Base-by-base conservation (phyloP, 164 flowering plant species). In the Nelumbo lutea region DNA sequence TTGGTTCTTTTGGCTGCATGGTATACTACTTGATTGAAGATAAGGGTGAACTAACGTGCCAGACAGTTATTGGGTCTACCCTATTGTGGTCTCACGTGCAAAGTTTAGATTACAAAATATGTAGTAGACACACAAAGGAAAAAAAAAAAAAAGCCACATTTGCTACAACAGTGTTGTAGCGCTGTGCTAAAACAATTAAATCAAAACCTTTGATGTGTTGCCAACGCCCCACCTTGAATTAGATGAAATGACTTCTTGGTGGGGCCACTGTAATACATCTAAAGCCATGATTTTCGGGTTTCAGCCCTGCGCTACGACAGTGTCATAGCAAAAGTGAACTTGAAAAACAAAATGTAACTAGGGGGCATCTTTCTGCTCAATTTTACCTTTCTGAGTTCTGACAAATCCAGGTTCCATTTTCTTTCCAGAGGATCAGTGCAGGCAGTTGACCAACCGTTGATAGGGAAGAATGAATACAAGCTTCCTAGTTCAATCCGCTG, bases 391-490 rank as follows among this genome's bases (percentile, higher is more conserved):
- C 47, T 64, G n/a, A 40, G 27, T 1, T 9, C 13, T 64, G 10
- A 48, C 3, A 39, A 45, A 60, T 10, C 7, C 5, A 4, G 39
- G 41, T 62, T 50, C 43, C 57, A 14, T 13, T 41, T 45, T 48
- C 41, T 59, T 57, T 75, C 73, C 85, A 86, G 96, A 68, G 85
- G 78, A 51, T 8, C 48, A 38, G 75, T 63, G 61, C 86, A 70
- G 62, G 62, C 77, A 43, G 81, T 65, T 51, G 88, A 89, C 14
- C 79, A 82, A 27, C 59, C 68, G 1, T 40, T 78, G 64, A 44
- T 68, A 2, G 81, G 72, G 38, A 83, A 81, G 69, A 73, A 65
- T 14, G 89, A 81, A 65, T 78, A 73, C 80, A 83, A 77, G 79
- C 64, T 73, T 53, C 76, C 78, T 70, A 74, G 78, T 7, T 46